Evolutionary conservation across 148 eudicot genomes (phyloP).

Genomic region (Rhododendron griersonianum): DNA sequence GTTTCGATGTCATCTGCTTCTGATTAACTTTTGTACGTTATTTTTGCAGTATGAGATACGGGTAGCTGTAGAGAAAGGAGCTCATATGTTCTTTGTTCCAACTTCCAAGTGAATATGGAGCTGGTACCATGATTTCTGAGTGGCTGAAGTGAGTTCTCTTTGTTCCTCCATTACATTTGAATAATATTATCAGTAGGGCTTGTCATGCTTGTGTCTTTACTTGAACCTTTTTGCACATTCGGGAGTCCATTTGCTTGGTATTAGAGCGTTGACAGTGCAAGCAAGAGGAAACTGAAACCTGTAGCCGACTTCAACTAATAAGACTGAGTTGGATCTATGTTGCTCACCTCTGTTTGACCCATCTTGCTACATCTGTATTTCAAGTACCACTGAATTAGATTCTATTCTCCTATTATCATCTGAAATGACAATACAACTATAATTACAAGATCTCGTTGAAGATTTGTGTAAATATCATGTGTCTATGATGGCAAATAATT

Average conservation of each 20-base stretch:
- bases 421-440: neutral
- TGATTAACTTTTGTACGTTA: neutral
- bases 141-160: neutral
- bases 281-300: neutral
- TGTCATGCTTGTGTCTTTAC: neutral
- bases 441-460: neutral
- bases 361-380: neutral
- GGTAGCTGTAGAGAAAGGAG: neutral
- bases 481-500: neutral
- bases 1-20: slow-evolving; percentile 1
- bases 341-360: neutral
- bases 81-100: neutral
- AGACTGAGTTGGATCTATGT: neutral
- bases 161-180: neutral
- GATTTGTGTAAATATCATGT: neutral
- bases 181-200: neutral
- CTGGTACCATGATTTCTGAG: neutral
- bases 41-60: neutral
- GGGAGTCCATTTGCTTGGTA: neutral
- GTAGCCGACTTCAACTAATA: neutral
- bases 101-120: neutral
- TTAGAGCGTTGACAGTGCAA: neutral
- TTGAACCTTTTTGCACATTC: neutral
- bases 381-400: neutral
- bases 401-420: neutral